Evolutionary conservation across 495 filamentous ascomycete genomes (phyloP).

Genomic region (Cladorrhinum samala): DNA sequence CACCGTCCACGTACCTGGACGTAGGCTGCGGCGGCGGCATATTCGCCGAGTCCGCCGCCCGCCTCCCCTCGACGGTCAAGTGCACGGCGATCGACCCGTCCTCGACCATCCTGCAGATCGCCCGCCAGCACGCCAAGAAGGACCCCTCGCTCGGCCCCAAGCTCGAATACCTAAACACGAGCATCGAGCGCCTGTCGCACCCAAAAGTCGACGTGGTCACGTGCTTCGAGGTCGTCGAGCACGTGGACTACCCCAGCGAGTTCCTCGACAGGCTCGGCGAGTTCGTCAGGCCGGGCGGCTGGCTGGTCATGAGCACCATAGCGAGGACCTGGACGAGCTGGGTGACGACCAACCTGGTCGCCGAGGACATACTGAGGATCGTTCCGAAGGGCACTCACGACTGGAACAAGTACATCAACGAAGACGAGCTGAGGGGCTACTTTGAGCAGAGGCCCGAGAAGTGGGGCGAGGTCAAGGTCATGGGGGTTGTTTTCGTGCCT

Average conservation of each 20-base stretch:
- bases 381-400: conserved; percentile 92
- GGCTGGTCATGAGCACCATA: conserved; percentile 88
- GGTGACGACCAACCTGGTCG: conserved; percentile 84
- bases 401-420: conserved; percentile 92
- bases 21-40: conserved; percentile 96
- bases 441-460: conserved; percentile 46
- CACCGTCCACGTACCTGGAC: conserved; percentile 65
- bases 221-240: conserved; percentile 91
- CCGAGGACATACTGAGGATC: conserved; percentile 80
- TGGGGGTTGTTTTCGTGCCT: conserved; percentile 88
- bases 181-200: conserved; percentile 61
- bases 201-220: conserved; percentile 66
- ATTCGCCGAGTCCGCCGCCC: conserved; percentile 85
- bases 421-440: conserved; percentile 64
- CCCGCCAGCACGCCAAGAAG: conserved; percentile 61
- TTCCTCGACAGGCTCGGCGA: conserved; percentile 64
- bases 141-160: conserved; percentile 57
- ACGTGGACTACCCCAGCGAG: conserved; percentile 62
- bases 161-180: conserved; percentile 62
- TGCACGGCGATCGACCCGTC: conserved; percentile 86
- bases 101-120: conserved; percentile 68
- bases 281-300: conserved; percentile 84
- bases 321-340: conserved; percentile 80
- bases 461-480: conserved; percentile 45
- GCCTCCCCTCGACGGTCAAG: conserved; percentile 55